Conservation (phyloP, 441 rosid species). For the Populus hybrid region DNA sequence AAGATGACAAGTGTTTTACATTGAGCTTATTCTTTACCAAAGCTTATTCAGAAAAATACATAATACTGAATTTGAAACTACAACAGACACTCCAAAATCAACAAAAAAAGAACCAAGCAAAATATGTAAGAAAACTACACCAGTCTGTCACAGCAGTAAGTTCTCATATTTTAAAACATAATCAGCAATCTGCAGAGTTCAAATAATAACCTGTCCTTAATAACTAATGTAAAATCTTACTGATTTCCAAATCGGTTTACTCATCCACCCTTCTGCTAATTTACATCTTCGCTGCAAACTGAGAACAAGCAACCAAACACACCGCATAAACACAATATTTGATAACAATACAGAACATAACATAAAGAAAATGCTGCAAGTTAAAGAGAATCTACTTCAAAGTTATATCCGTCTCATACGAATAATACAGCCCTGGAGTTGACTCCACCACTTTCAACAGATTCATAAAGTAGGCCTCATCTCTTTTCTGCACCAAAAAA, state of each 20-base stretch:
- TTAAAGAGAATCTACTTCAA: slow-evolving; percentile 56
- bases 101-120: not conserved
- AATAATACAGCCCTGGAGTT: slow-evolving; percentile 87
- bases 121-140: not conserved
- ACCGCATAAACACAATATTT: slow-evolving; percentile 13
- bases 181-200: not conserved
- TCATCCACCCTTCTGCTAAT: slow-evolving; percentile 80
- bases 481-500: slow-evolving; percentile 58
- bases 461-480: slow-evolving; percentile 75
- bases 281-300: slow-evolving; percentile 91
- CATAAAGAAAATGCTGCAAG: not conserved
- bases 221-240: slow-evolving; percentile 34
- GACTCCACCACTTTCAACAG: slow-evolving; percentile 72
- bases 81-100: not conserved
- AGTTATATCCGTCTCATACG: slow-evolving; percentile 90
- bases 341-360: not conserved
- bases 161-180: not conserved
- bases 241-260: slow-evolving; percentile 94
- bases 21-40: not conserved
- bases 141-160: not conserved
- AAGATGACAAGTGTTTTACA: not conserved
- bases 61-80: not conserved
- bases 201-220: not conserved
- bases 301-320: slow-evolving; percentile 25
- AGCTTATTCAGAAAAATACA: not conserved